These are phyloP conservation scores for Phytophthora hybrid DNA, from an alignment of 352 stramenopile genomes.

Conservation along the genomic window DNA sequence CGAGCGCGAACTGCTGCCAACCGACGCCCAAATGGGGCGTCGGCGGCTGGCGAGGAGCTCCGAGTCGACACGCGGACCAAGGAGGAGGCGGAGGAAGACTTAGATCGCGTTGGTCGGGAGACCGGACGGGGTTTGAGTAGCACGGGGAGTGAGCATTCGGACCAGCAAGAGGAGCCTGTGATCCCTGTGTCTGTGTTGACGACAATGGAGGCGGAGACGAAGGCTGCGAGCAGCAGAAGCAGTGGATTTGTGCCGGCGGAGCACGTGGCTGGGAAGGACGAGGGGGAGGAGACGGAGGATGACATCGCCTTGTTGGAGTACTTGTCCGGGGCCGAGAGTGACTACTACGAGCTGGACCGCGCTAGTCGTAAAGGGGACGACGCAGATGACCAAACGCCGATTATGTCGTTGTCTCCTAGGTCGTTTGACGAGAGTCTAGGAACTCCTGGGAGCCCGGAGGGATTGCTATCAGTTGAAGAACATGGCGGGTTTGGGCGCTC, in stretches of 20 bases:
- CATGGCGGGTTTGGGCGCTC: conserved; percentile 23
- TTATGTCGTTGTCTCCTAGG: conserved; percentile 36
- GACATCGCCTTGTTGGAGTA: conserved; percentile 47
- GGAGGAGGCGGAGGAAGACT: background rate
- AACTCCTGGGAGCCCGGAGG: conserved; percentile 28
- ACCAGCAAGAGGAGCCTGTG: conserved; percentile 28
- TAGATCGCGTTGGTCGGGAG: background rate
- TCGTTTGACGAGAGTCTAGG: conserved; percentile 36
- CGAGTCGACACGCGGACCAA: conserved; percentile 21
- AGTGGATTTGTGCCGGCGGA: conserved; percentile 8
- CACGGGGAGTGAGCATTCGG: conserved; percentile 20
- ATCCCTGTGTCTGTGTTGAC: conserved; percentile 31
- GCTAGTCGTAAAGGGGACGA: conserved; percentile 40
- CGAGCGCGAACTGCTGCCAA: conserved; percentile 8
- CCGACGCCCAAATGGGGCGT: background rate
- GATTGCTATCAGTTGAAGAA: conserved; percentile 31
- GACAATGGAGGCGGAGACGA: conserved; percentile 34
- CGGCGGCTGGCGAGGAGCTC: conserved; percentile 13
- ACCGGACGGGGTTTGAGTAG: conserved; percentile 7
- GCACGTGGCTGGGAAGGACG: conserved; percentile 28
- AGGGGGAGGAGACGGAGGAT: conserved; percentile 40
- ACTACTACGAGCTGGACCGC: conserved; percentile 41
- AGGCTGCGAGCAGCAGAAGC: conserved; percentile 12
- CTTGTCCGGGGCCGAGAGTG: conserved; percentile 40
- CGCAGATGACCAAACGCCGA: conserved; percentile 19